Conservation (phyloP, 2,329 filamentous ascomycete genomes). For the Aspergillus terreus region DNA sequence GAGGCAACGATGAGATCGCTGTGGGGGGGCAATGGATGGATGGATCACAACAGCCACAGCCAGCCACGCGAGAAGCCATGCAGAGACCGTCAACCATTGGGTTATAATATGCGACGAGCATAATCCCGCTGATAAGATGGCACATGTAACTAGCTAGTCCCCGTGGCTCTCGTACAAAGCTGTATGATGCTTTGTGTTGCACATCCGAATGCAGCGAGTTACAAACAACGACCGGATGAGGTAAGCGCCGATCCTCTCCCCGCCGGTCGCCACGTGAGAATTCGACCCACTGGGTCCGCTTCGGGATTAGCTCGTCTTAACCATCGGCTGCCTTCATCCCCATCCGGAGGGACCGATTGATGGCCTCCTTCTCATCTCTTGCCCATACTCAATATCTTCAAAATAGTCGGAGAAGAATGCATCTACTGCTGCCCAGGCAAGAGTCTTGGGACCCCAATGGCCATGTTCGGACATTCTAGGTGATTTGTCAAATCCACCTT, state of each 20-base stretch:
- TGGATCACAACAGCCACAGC: not conserved
- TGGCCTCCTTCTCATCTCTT: not conserved
- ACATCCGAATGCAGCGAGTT: not conserved
- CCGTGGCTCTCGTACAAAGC: not conserved
- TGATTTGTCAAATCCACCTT: not conserved
- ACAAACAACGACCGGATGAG: not conserved
- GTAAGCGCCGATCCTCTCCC: not conserved
- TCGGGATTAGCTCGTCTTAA: too few relatives aligned
- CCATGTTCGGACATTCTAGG: not conserved
- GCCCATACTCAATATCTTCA: too few relatives aligned
- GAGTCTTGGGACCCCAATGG: too few relatives aligned
- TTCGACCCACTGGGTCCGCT: too few relatives aligned
- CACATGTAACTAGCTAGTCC: too few relatives aligned
- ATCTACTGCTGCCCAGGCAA: not conserved
- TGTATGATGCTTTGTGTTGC: not conserved
- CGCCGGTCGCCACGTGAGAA: not conserved
- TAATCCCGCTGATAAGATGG: too few relatives aligned
- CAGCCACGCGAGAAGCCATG: not conserved
- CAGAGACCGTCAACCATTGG: not conserved
- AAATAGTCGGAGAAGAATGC: not conserved
- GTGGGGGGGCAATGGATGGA: conserved; percentile 7
- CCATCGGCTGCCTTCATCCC: not conserved
- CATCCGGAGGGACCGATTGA: not conserved
- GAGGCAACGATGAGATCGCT: conserved; percentile 13
- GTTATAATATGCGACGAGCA: too few relatives aligned